phyloP scores from a whole-genome alignment of 768 basidiomycete species.

The Gloeostereum incarnatum region DNA sequence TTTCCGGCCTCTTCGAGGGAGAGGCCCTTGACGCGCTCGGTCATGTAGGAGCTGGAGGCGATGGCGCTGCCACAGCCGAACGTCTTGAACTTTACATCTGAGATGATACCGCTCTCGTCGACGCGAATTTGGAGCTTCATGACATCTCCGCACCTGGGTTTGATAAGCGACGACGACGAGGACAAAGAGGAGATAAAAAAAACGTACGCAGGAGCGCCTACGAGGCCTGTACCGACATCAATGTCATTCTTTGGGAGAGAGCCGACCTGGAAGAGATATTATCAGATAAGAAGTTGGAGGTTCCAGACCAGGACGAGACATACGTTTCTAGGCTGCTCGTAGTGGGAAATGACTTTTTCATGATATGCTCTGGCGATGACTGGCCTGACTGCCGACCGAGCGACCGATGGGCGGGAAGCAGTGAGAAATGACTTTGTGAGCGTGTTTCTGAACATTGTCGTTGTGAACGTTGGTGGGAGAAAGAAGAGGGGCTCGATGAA shows the following conservation, averaged over 20 bases:
- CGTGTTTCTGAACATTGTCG: constrained; percentile 65
- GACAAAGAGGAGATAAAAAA: constrained; percentile 1
- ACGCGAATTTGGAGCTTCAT: constrained; percentile 99
- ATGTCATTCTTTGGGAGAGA: constrained; percentile 87
- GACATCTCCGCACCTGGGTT: constrained; percentile 83
- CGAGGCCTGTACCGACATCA: constrained; percentile 95
- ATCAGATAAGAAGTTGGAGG: constrained; percentile 56
- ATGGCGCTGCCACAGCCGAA: constrained; percentile 99
- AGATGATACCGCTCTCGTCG: constrained; percentile 89
- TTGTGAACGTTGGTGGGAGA: constrained; percentile 15
- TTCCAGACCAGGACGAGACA: constrained; percentile 22
- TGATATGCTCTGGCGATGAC: constrained; percentile 70
- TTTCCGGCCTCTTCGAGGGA: constrained; percentile 89
- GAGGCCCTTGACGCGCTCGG: constrained; percentile 94
- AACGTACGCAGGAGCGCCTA: constrained; percentile 92
- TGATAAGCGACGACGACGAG: constrained; percentile 5
- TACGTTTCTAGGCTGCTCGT: constrained; percentile 96
- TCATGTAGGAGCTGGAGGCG: constrained; percentile 97
- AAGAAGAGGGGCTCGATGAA: constrained; percentile 6
- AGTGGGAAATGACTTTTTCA: constrained; percentile 96
- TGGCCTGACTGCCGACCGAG: constrained; percentile 35
- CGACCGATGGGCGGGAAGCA: constrained; percentile 31
- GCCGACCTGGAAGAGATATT: constrained; percentile 66
- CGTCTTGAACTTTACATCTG: constrained; percentile 99
- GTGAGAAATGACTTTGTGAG: constrained; percentile 32